phyloP scores from a whole-genome alignment of 257 asterid genomes.

The Capsicum baccatum region DNA sequence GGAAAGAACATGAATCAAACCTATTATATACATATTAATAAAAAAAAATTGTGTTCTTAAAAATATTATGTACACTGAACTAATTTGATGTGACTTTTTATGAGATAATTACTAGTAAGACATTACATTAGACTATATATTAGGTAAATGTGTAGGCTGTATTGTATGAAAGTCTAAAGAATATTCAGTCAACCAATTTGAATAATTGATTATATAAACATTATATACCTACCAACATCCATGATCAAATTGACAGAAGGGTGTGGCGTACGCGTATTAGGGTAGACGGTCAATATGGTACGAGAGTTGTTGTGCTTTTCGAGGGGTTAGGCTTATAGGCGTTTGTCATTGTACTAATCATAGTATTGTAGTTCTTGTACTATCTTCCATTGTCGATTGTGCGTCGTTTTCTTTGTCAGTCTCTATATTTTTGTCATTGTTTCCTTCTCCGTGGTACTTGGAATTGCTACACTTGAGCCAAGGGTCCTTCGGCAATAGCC shows the following conservation, averaged over 20 bases:
- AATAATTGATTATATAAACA: background rate
- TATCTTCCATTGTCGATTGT: too few relatives aligned
- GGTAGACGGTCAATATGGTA: too few relatives aligned
- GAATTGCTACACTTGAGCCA: too few relatives aligned
- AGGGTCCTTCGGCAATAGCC: too few relatives aligned
- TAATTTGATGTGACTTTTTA: background rate
- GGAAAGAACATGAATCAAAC: background rate
- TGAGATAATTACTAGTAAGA: background rate
- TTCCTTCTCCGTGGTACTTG: too few relatives aligned
- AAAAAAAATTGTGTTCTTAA: background rate
- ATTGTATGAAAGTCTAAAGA: background rate
- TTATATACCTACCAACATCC: background rate
- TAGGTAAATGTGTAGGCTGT: background rate
- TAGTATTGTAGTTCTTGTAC: too few relatives aligned
- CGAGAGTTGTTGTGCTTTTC: too few relatives aligned
- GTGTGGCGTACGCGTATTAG: too few relatives aligned
- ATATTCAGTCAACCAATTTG: background rate
- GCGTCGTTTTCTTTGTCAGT: too few relatives aligned
- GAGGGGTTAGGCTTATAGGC: too few relatives aligned
- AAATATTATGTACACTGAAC: background rate
- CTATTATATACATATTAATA: background rate
- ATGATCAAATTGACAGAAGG: background rate
- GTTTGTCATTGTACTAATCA: too few relatives aligned
- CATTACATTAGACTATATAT: background rate
- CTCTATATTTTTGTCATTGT: too few relatives aligned